Base-by-base conservation (phyloP, 1,284 basidiomycete species). In the Boletellus deceptivus region DNA sequence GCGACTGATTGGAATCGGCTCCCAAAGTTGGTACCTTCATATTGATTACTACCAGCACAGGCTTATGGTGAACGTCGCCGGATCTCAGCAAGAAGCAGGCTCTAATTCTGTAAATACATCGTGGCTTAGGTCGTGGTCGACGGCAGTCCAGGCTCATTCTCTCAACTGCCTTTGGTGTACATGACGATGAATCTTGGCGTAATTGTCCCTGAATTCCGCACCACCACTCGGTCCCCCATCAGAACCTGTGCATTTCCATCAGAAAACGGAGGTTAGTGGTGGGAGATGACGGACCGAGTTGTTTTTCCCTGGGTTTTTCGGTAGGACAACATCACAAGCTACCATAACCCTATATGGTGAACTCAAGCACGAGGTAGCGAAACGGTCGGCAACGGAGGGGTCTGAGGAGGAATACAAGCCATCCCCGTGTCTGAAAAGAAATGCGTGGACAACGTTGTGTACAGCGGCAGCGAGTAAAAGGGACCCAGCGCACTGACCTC, bases 311-410 rank as follows among this genome's bases (percentile, higher is more conserved):
- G 46, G 47, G 41, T 62, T 46, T 39, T 65, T 65, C 38, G 76
- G 71, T n/a, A 80, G 70, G 27, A 72, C 60, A 4, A 73, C 75
- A 59, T 81, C 78, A 55, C 83, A 84, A 4, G 77, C 78, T 53
- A 85, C 72, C 71, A 78, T 77, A 18, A 81, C 79, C 9, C 82
- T 76, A 68, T 80, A 85, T 3, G 83, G 83, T 3, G 83, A 84
- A 39, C 77, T 74, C 36, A 76, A 75, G 57, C 80, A 83, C 34
- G 82, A 82, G 5, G 82, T 84, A 11, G 82, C 76, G 59, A 75
- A 75, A 13, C 59, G 64, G 63, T 85, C 80, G 13, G 83, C 82
- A 11, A 72, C 62, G 42, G 73, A 73, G 16, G 83, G 76, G 62
- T 82, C 79, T 35, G 69, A 70, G 61, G 77, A 82, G 18, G 81